Conservation (phyloP, 2,329 filamentous ascomycete genomes). For the Madurella fahalii region DNA sequence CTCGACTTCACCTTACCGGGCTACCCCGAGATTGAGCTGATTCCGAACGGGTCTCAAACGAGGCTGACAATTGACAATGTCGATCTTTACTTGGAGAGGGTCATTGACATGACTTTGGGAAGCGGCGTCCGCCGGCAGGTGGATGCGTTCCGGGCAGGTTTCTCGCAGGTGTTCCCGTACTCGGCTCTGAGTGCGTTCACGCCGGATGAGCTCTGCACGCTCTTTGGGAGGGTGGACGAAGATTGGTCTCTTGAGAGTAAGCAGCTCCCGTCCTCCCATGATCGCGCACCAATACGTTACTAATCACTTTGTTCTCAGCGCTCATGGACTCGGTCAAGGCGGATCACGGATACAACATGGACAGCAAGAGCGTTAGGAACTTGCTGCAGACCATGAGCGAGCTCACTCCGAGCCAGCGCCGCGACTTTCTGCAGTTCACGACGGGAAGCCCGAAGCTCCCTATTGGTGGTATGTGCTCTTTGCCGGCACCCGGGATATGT, state of each 20-base stretch:
- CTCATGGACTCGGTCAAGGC: conserved; percentile 98
- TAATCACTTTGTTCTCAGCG: conserved; percentile 48
- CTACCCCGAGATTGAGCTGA: conserved; percentile 79
- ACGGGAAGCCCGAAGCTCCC: conserved; percentile 97
- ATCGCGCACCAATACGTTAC: neutral
- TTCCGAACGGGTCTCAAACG: conserved; percentile 68
- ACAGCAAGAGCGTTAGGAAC: conserved; percentile 92
- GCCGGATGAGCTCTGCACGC: conserved; percentile 86
- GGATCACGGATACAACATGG: conserved; percentile 97
- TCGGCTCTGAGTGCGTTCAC: conserved; percentile 90
- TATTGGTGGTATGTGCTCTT: conserved; percentile 71
- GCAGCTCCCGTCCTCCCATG: conserved; percentile 33
- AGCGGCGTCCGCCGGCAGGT: conserved; percentile 82
- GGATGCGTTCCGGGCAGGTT: conserved; percentile 84
- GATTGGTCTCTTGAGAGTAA: conserved; percentile 97
- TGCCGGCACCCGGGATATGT: neutral
- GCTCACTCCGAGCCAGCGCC: conserved; percentile 66
- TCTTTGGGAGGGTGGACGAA: conserved; percentile 89
- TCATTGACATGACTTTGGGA: conserved; percentile 89
- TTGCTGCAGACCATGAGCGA: conserved; percentile 93
- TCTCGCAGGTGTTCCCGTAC: conserved; percentile 95
- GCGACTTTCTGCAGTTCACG: conserved; percentile 95
- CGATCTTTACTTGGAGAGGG: conserved; percentile 79
- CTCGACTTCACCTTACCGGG: conserved; percentile 95
- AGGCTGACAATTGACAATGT: conserved; percentile 87